Base-by-base conservation (phyloP, 179 eudicot genomes). In the Silene noctiflora region DNA sequence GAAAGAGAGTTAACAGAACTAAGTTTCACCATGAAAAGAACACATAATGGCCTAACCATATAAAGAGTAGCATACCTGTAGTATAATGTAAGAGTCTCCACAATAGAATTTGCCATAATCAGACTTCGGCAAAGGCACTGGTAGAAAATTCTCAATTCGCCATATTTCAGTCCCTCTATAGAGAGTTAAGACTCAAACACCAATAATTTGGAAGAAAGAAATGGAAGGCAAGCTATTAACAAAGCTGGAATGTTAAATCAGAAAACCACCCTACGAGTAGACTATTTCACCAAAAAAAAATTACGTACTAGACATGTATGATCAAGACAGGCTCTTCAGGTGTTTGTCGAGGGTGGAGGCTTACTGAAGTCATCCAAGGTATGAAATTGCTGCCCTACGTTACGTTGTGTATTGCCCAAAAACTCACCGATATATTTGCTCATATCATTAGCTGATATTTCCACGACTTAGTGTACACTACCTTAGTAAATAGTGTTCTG, bases 81-180 rank as follows among this genome's bases (percentile, higher is more conserved):
- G 78, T 83, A 95, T 71, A 60, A 95, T 93, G 83, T 95, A 95
- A 20, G 98, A 95, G 82, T 95, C 99, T 13, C 97, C 99, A 0
- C 84, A 77, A 78, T 90, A 95, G 83, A 95, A 95, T 85, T 89
- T 93, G 35, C 99, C 99, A 91, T 91, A 72, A 76, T 89, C 96
- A 72, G 99, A 85, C 83, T 90, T 91, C 29, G 96, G 94, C 84
- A 95, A 85, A 62, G 92, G 91, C 69, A 87, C 99, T 17, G 99
- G 98, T 79, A 78, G 87, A 71, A 91, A 93, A 88, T 95, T 81
- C 80, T 95, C 99, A 66, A 95, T 93, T 81, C 99, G 87, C 99
- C 99, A 95, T 75, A 95, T 89, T 75, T 95, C 99, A 79, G 88
- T 91, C 79, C 99, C 99, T 82, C 99, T 93, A 80, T 13, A 72